Base-by-base conservation (phyloP, 805 yeast species). In the Kluyveromyces aestuarii region DNA sequence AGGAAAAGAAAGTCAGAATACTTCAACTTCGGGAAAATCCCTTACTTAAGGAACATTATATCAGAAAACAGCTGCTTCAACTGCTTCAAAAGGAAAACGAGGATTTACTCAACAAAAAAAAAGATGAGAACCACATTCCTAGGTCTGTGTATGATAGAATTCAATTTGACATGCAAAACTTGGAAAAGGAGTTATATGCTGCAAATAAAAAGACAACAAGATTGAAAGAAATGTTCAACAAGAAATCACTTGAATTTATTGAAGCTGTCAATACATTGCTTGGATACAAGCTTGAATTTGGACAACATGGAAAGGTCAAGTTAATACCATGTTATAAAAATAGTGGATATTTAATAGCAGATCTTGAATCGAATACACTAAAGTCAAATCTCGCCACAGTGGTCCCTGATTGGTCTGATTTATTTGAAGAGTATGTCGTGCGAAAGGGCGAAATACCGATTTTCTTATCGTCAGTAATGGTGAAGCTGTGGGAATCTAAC, bases 371-470 rank as follows among this genome's bases (percentile, higher is more conserved):
- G 11, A 75, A 78, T 47, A 72, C 82, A 1, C 63, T 82, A 53
- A 81, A 79, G 56, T 78, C 83, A 2, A 65, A 66, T 43, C 45
- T 62, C 21, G 55, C 58, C 10, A 52, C 55, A 4, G 66, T 60
- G 27, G 44, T 62, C 8, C 57, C 57, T 10, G 70, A 70, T 49
- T 67, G 72, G 65, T 76, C 77, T 50, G 74, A 77, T 43, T 70
- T 87, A 50, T 73, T 84, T 14, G 66, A 74, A 9, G 75, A 76
- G 50, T 87, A 93, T 89, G 77, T 85, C 2, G 70, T 72, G 40
- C 84, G 84, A 40, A 77, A 80, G 53, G 76, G 75, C 27, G 87
- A 85, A 55, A 77, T 87, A 14, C 85, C 93, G 0, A 84, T 95
- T 53, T 83, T 88, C 54, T 67, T 88, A 48, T 81, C 90, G 50